Evolutionary conservation across 768 basidiomycete species (phyloP).

Genomic region (Candolleomyces eurysporus): DNA sequence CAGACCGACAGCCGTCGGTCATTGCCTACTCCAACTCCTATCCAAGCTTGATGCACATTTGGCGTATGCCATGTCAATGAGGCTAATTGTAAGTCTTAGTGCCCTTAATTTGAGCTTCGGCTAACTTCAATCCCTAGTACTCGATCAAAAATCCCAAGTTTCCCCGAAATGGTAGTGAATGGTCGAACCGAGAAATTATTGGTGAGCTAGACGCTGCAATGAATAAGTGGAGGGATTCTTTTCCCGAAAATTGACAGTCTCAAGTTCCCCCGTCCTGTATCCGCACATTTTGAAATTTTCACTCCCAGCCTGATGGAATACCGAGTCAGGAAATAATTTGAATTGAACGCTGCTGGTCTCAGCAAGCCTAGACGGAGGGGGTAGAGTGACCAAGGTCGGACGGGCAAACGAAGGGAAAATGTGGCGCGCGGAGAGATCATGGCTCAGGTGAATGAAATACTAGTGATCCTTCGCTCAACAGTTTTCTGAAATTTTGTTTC

Average conservation of each 20-base stretch:
- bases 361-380: no score
- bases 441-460: neutral
- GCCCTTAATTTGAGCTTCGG: neutral
- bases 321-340: constrained; percentile 52
- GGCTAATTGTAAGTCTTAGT: constrained; percentile 47
- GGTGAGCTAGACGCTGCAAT: constrained; percentile 72
- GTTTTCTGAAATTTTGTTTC: neutral
- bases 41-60: constrained; percentile 60
- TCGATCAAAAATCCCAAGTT: constrained; percentile 61
- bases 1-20: constrained; percentile 50
- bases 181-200: constrained; percentile 64
- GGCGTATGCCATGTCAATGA: constrained; percentile 55
- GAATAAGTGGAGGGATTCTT: constrained; percentile 74
- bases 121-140: constrained; percentile 45
- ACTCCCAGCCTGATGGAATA: constrained; percentile 45
- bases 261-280: neutral
- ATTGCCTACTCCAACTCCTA: constrained; percentile 56
- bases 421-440: no score
- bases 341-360: constrained; percentile 47
- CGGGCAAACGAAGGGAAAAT: no score
- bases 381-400: no score
- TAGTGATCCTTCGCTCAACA: neutral
- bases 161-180: constrained; percentile 44
- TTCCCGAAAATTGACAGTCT: constrained; percentile 53
- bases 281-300: constrained; percentile 34